Evolutionary conservation across 305 asterid genomes (phyloP).

Genomic region (Ilex paraguariensis): DNA sequence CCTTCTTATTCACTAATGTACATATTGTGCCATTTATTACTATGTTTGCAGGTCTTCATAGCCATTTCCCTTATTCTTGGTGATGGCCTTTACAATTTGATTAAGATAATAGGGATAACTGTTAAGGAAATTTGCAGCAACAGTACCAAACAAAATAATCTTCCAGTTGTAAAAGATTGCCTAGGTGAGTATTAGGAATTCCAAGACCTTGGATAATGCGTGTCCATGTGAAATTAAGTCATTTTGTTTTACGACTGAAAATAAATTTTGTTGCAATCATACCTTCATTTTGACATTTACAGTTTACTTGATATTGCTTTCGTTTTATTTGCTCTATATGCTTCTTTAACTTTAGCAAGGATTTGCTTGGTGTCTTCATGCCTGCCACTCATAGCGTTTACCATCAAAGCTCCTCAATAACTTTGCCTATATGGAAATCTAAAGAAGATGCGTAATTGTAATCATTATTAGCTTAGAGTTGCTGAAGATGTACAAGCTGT

Average conservation of each 20-base stretch:
- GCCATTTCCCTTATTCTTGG: constrained; percentile 89
- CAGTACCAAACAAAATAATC: constrained; percentile 33
- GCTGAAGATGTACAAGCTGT: too few relatives aligned
- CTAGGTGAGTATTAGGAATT: constrained; percentile 37
- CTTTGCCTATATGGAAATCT: too few relatives aligned
- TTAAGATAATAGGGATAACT: constrained; percentile 68
- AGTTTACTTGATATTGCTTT: constrained; percentile 1
- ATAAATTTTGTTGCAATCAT: too few relatives aligned
- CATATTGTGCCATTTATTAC: constrained; percentile 1
- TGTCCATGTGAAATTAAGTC: too few relatives aligned
- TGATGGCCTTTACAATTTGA: constrained; percentile 89
- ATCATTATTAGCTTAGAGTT: too few relatives aligned
- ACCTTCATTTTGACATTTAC: too few relatives aligned
- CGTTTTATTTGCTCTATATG: constrained; percentile 2
- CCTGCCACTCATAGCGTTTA: too few relatives aligned
- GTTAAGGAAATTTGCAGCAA: constrained; percentile 46
- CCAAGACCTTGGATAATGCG: constrained; percentile 7
- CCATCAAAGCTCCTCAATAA: too few relatives aligned
- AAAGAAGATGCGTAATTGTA: too few relatives aligned
- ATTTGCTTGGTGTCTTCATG: too few relatives aligned
- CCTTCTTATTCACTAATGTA: constrained; percentile 1
- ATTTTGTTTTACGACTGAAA: too few relatives aligned
- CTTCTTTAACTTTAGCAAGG: too few relatives aligned
- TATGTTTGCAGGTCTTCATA: constrained; percentile 67
- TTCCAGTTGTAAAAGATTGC: constrained; percentile 50